phyloP scores from a whole-genome alignment of 129 eudicot genomes.

The carrot (Daucus carota) region DH1_v3.0 NC_030388.2:27644001-27644500 shows the following conservation, averaged over 20 bases:
- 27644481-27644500: conserved; percentile 26
- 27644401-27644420: neutral
- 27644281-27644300: neutral
- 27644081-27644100: neutral
- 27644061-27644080: neutral
- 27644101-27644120: neutral
- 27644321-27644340: conserved; percentile 12
- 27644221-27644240: conserved; percentile 9
- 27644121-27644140: neutral
- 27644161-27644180: conserved; percentile 17
- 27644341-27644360: conserved; percentile 13
- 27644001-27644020: too few species aligned
- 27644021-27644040: too few species aligned
- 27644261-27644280: conserved; percentile 4
- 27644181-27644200: conserved; percentile 17
- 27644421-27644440: neutral
- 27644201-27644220: conserved; percentile 17
- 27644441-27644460: neutral
- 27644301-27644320: conserved; percentile 7
- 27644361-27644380: conserved; percentile 22
- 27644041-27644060: too few species aligned
- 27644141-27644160: conserved; percentile 13
- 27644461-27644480: neutral
- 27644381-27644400: conserved; percentile 7
- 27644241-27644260: conserved; percentile 17